phyloP scores from a whole-genome alignment of 2,329 filamentous ascomycete species.

The Diaporthe destruens region DNA sequence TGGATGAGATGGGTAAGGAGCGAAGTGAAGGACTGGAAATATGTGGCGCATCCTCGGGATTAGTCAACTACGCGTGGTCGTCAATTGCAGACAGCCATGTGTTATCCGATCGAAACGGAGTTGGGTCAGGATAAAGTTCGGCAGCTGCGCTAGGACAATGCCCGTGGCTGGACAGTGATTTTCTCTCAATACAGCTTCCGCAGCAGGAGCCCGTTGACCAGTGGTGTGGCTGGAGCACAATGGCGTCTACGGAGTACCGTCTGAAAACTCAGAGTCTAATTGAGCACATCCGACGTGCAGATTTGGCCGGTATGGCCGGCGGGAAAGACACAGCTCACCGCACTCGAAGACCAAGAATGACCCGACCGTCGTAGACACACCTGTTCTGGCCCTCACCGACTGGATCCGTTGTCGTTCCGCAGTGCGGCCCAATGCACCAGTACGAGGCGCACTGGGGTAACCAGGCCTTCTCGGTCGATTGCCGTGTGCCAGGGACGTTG shows the following conservation, averaged over 20 bases:
- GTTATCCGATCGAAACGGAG: neutral
- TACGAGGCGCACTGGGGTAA: slow-evolving; percentile 18
- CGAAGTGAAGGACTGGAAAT: neutral
- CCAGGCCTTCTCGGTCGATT: slow-evolving; percentile 29
- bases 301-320: slow-evolving; percentile 22
- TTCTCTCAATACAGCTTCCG: neutral
- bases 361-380: neutral
- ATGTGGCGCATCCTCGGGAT: neutral
- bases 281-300: slow-evolving; percentile 9
- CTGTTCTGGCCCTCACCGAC: slow-evolving; percentile 18
- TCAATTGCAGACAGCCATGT: neutral
- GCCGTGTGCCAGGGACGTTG: slow-evolving; percentile 24
- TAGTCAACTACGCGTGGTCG: neutral
- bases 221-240: slow-evolving; percentile 15
- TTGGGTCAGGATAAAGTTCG: neutral
- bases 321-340: slow-evolving; percentile 26
- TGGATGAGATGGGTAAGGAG: neutral
- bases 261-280: slow-evolving; percentile 25
- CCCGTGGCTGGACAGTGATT: slow-evolving; percentile 1
- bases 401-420: slow-evolving; percentile 3
- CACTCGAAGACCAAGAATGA: slow-evolving; percentile 1
- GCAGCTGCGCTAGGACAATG: slow-evolving; percentile 21
- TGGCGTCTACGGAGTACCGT: slow-evolving; percentile 14
- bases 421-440: slow-evolving; percentile 18
- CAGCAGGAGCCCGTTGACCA: neutral